These are phyloP conservation scores for Astrephomene gubernaculifera DNA, from an alignment of 139 green algal genomes.

Conservation along the genomic window DNA sequence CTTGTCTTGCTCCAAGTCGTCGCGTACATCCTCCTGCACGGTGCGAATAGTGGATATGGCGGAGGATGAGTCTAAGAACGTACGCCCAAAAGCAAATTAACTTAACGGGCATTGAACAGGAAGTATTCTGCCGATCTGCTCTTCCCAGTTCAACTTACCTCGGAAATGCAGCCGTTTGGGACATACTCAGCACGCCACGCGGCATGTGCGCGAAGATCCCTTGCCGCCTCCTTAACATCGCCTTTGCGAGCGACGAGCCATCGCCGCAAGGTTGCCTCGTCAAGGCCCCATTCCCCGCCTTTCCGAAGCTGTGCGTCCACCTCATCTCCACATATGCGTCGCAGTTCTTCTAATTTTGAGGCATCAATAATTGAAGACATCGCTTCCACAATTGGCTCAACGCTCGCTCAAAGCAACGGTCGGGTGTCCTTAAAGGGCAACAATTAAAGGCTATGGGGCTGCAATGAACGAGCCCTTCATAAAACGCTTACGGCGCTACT, in stretches of 20 bases:
- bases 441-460: too few relatives aligned
- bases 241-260: slow-evolving; percentile 40
- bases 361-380: too few relatives aligned
- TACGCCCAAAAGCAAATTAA: too few relatives aligned
- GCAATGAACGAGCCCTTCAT: too few relatives aligned
- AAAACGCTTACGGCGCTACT: too few relatives aligned
- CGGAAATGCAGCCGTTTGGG: not conserved
- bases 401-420: too few relatives aligned
- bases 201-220: slow-evolving; percentile 42
- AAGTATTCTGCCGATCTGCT: too few relatives aligned
- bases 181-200: slow-evolving; percentile 23
- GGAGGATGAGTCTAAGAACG: too few relatives aligned
- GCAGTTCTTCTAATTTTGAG: not conserved
- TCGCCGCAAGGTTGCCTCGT: slow-evolving; percentile 1
- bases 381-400: too few relatives aligned
- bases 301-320: slow-evolving; percentile 21
- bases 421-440: too few relatives aligned
- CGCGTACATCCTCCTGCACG: not conserved
- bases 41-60: too few relatives aligned
- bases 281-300: slow-evolving; percentile 36
- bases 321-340: not conserved
- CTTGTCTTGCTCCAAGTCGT: slow-evolving; percentile 32
- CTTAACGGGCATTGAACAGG: too few relatives aligned
- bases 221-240: slow-evolving; percentile 5
- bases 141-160: slow-evolving; percentile 35